Percentiles rank a stretch among this genome's conserved stretches.
These are phyloP conservation scores for Mycena belliarum DNA, from an alignment of 768 basidiomycete species.

Conservation along the genomic window DNA sequence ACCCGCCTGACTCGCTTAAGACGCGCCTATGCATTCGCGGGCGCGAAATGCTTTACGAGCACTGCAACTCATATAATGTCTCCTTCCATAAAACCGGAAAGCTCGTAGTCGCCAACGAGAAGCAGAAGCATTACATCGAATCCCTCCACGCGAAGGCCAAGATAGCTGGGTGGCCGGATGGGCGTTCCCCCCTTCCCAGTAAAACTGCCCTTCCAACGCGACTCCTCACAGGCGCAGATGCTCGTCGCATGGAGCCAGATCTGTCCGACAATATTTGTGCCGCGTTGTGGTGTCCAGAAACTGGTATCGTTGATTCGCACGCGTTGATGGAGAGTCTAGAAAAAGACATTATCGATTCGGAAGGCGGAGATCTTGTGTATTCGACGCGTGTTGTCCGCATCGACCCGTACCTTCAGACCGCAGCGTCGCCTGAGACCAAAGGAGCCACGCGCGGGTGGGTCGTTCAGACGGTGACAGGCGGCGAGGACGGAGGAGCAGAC, in stretches of 20 bases:
- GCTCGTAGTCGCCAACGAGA: conserved; percentile 77
- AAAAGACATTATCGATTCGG: conserved; percentile 73
- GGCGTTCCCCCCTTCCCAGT: conserved; percentile 37
- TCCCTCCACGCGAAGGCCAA: conserved; percentile 64
- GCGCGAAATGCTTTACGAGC: conserved; percentile 78
- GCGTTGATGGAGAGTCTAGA: conserved; percentile 81
- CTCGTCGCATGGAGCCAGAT: conserved; percentile 78
- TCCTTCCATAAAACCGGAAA: conserved; percentile 80
- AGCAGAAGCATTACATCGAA: conserved; percentile 72
- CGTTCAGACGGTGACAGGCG: conserved; percentile 72
- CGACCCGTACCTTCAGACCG: conserved; percentile 49
- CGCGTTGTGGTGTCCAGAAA: conserved; percentile 82
- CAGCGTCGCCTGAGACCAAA: conserved; percentile 20
- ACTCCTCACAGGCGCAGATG: conserved; percentile 68
- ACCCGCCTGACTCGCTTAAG: conserved; percentile 82
- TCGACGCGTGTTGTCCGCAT: conserved; percentile 85
- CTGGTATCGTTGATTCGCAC: conserved; percentile 91
- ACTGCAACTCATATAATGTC: conserved; percentile 63
- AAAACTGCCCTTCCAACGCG: conserved; percentile 55
- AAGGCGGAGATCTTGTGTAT: conserved; percentile 68
- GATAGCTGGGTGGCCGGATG: conserved; percentile 54
- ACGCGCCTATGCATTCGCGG: conserved; percentile 86
- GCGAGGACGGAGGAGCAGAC: conserved; percentile 43
- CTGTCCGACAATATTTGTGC: conserved; percentile 68
- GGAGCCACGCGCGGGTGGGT: conserved; percentile 75